These are phyloP conservation scores for Magnaporthiopsis rhizophila DNA, from an alignment of 2,329 filamentous ascomycete species.

Conservation along the genomic window DNA sequence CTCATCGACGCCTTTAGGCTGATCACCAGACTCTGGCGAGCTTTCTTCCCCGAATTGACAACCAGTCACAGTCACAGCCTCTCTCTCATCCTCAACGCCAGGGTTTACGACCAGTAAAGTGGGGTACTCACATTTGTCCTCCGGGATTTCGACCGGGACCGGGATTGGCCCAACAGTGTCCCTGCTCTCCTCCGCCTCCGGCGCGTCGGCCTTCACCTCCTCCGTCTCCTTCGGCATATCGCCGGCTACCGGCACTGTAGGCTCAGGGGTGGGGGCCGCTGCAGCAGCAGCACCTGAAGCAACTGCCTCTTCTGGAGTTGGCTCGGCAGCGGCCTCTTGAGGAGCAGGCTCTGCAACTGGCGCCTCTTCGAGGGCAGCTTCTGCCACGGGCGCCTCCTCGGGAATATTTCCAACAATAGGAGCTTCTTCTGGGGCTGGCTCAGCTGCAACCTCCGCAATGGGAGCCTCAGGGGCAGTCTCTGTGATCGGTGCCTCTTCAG, in stretches of 20 bases:
- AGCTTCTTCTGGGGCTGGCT: slow-evolving; percentile 3
- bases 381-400: neutral
- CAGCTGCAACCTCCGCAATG: neutral
- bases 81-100: neutral
- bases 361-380: neutral
- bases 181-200: neutral
- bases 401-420: neutral
- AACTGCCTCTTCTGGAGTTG: neutral
- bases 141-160: neutral
- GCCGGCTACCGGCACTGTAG: neutral
- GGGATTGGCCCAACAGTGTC: neutral
- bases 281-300: neutral
- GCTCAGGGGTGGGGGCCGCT: neutral
- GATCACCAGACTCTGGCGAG: neutral
- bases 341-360: neutral
- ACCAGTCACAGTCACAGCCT: neutral
- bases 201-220: neutral
- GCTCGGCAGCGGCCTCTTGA: neutral
- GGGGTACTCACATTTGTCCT: neutral
- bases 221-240: neutral
- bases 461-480: neutral
- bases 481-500: neutral
- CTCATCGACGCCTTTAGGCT: neutral
- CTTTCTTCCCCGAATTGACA: neutral
- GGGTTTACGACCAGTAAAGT: neutral